Base-by-base conservation (phyloP, 371 early-diverging fungal species). In the Syncephalis plumigaleata region DNA sequence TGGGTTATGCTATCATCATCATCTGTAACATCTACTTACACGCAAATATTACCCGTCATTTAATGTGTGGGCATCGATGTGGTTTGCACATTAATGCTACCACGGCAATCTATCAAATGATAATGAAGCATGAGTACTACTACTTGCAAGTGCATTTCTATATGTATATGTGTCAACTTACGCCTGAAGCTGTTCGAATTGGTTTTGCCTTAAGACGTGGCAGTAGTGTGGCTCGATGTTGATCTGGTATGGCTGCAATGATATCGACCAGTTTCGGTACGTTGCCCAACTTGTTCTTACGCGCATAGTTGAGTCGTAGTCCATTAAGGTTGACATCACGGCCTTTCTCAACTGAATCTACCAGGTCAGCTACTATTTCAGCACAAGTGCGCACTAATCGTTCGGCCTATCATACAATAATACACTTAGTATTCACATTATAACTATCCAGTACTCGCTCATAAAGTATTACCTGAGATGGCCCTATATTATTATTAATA, bases 1-100 rank as follows among this genome's bases (percentile, higher is more conserved):
- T 24, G 24, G 13, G 1, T 36, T 31, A 36, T 22, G 44, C 7
- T 17, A 18, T 26, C 39, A 22, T 9, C 8, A 42, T 42, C 4
- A 45, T 5, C 5, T 7, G 53, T 79, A 31, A 31, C 7, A 7
- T 7, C 4, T 31, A 31, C 31, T 31, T 31, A 84, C 71, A 98
- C 97, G 61, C 99, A 99, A 52, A 99, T 96, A 61, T 99, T 98
- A 52, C 98, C 98, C 1, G 99, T 99, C 82, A 98, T 85, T 99
- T 98, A 61, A 99, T 98, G 58, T 99, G 99, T 37, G 99, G 99
- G 56, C 99, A 99, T 52, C 99, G 66, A 63, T 99, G 99, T 27
- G 99, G 99, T 65, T 99, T 99, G 71, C 98, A 98, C 99, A 99
- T 99, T 22, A 99, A 99, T 27, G 99, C 99, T 0, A 99, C 99